These are phyloP conservation scores for Dryas integrifolia DNA, from an alignment of 331 rosid species.

Conservation along the genomic window DNA sequence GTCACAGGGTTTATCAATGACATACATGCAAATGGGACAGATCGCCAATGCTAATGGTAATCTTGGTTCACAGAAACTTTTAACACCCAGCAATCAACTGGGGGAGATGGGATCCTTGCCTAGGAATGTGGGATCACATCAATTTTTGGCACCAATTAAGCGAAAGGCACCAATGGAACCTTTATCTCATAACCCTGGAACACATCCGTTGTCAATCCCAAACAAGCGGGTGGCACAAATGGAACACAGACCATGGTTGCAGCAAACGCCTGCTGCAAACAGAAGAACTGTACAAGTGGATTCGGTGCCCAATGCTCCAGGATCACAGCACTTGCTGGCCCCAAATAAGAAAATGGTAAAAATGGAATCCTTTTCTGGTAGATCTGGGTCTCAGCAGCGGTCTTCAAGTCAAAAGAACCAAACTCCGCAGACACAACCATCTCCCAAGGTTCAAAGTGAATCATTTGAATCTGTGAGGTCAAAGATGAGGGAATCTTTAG, in stretches of 20 bases:
- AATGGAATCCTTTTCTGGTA: conserved; percentile 50
- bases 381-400: conserved; percentile 62
- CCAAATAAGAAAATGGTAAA: conserved; percentile 58
- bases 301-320: conserved; percentile 39
- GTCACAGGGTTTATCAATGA: conserved; percentile 39
- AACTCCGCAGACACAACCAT: conserved; percentile 40
- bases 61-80: conserved; percentile 32
- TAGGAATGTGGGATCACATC: conserved; percentile 32
- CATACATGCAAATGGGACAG: conserved; percentile 43
- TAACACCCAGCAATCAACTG: conserved; percentile 33
- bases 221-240: conserved; percentile 51
- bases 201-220: conserved; percentile 34
- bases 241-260: conserved; percentile 82
- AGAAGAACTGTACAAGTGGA: conserved; percentile 44
- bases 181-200: conserved; percentile 21
- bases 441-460: conserved; percentile 59
- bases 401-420: conserved; percentile 49
- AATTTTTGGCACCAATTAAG: conserved; percentile 49
- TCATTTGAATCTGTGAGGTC: conserved; percentile 84
- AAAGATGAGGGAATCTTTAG: conserved; percentile 92
- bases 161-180: conserved; percentile 61
- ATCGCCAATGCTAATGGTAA: conserved; percentile 22
- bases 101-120: conserved; percentile 39
- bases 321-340: conserved; percentile 33
- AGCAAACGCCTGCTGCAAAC: conserved; percentile 45